Evolutionary conservation across 2,329 filamentous ascomycete genomes (phyloP).

Genomic region (Calonectria hongkongensis): DNA sequence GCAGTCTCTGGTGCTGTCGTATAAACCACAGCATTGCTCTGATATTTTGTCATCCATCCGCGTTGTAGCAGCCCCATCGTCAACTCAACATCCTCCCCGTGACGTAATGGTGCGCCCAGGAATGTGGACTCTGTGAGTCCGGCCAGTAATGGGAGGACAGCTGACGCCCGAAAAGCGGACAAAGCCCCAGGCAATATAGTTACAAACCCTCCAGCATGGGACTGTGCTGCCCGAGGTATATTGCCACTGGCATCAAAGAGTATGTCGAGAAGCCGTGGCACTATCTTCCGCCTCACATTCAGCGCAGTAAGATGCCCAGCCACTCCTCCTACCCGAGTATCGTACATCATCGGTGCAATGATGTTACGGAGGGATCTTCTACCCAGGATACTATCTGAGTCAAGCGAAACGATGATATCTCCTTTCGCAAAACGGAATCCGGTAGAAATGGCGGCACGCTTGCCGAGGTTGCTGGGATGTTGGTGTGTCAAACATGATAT

Average conservation of each 20-base stretch:
- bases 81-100: slow-evolving; percentile 4
- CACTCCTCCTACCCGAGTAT: slow-evolving; percentile 12
- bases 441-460: slow-evolving; percentile 9
- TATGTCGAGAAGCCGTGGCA: slow-evolving; percentile 12
- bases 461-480: neutral
- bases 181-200: slow-evolving; percentile 15
- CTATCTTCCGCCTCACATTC: slow-evolving; percentile 1
- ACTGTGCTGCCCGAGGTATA: slow-evolving; percentile 12
- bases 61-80: slow-evolving; percentile 12
- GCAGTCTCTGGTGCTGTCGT: slow-evolving; percentile 14
- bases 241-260: slow-evolving; percentile 7
- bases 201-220: neutral
- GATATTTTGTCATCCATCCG: slow-evolving; percentile 13
- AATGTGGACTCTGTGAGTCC: slow-evolving; percentile 11
- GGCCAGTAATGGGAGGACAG: neutral
- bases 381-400: slow-evolving; percentile 13
- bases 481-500: neutral
- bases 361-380: slow-evolving; percentile 15
- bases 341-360: neutral
- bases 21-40: slow-evolving; percentile 11
- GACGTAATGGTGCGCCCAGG: slow-evolving; percentile 1
- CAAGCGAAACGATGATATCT: slow-evolving; percentile 3
- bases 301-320: slow-evolving; percentile 4
- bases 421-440: neutral
- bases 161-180: slow-evolving; percentile 7